These are phyloP conservation scores for Oryza glumipatula DNA, from an alignment of 176 grass and related monocot species.

Conservation along the genomic window DNA sequence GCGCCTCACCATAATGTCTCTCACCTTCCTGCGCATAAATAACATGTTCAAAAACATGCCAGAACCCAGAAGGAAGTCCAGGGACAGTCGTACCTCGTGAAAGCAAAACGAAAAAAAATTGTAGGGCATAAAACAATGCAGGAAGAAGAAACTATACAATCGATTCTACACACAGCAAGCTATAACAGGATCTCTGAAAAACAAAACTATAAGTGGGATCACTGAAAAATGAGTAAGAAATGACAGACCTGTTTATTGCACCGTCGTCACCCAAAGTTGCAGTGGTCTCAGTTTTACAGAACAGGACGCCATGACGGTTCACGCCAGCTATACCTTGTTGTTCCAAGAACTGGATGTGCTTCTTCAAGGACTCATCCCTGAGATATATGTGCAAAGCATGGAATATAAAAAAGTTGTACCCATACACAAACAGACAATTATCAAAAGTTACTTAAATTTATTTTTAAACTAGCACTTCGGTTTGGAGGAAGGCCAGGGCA, in stretches of 20 bases:
- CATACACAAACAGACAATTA: not conserved
- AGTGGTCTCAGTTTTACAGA: slow-evolving; percentile 46
- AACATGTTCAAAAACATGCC: not conserved
- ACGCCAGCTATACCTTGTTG: slow-evolving; percentile 62
- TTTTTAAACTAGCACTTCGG: not conserved
- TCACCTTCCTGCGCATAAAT: slow-evolving; percentile 31
- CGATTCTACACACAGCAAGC: not conserved
- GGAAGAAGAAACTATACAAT: not conserved
- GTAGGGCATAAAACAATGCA: not conserved
- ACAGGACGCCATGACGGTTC: slow-evolving; percentile 61
- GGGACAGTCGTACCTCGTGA: not conserved
- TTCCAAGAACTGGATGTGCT: slow-evolving; percentile 62
- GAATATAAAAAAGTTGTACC: not conserved
- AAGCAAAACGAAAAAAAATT: not conserved
- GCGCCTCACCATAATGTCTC: slow-evolving; percentile 23
- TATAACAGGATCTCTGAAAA: not conserved
- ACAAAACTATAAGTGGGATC: not conserved
- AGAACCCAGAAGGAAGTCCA: not conserved
- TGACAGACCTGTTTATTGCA: slow-evolving; percentile 39
- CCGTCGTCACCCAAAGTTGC: slow-evolving; percentile 39
- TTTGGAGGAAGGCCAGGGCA: not conserved
- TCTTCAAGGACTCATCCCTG: slow-evolving; percentile 52
- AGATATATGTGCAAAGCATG: not conserved
- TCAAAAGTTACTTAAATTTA: not conserved
- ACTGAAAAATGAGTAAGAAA: not conserved